Conservation (phyloP, 331 rosid genomes). For the Stylosanthes scabra region DNA sequence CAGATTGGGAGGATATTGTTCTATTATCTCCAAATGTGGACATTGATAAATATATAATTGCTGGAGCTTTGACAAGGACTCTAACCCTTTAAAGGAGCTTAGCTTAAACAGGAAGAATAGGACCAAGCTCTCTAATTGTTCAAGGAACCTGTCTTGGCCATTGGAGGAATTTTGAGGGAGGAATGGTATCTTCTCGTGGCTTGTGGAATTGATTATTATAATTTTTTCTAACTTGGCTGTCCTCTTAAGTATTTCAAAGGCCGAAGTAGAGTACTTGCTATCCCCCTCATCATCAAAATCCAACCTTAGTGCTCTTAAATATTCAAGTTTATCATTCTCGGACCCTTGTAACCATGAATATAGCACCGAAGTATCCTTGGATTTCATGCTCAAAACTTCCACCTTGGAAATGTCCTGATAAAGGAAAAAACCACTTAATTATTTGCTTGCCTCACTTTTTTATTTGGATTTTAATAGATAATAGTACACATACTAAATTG, state of each 20-base stretch:
- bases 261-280: background rate
- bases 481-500: too few species aligned
- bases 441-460: too few species aligned
- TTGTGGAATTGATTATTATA: background rate
- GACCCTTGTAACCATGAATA: background rate
- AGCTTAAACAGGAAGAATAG: background rate
- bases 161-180: background rate
- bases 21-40: conserved; percentile 5
- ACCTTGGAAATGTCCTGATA: conserved; percentile 2
- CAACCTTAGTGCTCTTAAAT: background rate
- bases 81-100: background rate
- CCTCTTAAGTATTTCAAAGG: background rate
- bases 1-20: background rate
- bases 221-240: background rate
- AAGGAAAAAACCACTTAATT: background rate
- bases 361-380: background rate
- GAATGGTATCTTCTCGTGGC: background rate
- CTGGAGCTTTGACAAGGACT: background rate
- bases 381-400: background rate
- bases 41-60: background rate
- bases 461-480: background rate
- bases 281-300: background rate
- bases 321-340: background rate
- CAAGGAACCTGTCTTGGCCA: background rate
- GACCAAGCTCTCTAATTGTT: background rate